A percentile compares a stretch with the other conserved stretches of the same genome.
Conservation (phyloP, 495 filamentous ascomycete species). For the Neurospora sp. region DNA sequence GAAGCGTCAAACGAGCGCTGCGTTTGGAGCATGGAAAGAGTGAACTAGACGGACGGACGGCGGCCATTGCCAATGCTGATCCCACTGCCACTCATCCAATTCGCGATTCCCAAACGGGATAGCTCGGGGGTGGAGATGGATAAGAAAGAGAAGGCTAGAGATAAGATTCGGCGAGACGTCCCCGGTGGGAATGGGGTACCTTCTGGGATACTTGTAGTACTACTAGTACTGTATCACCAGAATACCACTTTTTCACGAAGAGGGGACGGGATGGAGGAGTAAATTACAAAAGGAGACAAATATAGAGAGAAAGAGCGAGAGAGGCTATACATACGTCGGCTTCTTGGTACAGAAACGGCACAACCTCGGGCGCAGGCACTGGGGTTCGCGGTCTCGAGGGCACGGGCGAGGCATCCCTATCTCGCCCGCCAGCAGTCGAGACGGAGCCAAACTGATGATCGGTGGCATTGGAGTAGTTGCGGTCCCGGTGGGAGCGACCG, state of each 20-base stretch:
- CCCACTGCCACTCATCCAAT: not conserved
- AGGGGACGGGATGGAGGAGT: not conserved
- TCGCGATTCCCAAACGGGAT: not conserved
- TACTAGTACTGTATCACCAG: not conserved
- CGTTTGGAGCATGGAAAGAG: not conserved
- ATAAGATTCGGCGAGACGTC: not conserved
- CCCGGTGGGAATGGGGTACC: not conserved
- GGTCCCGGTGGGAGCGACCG: constrained; percentile 48
- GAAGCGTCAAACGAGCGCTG: not conserved
- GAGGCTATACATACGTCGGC: constrained; percentile 49
- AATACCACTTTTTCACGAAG: not conserved
- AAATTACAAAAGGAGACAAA: constrained; percentile 1
- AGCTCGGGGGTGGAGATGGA: not conserved
- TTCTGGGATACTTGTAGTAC: not conserved
- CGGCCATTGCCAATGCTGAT: not conserved
- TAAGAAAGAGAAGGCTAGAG: not conserved
- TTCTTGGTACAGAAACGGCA: constrained; percentile 92
- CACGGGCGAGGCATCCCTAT: constrained; percentile 54
- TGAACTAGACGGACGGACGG: not conserved
- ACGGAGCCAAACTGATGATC: constrained; percentile 21
- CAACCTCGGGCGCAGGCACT: constrained; percentile 85
- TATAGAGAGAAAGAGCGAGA: constrained; percentile 2
- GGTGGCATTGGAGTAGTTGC: constrained; percentile 67
- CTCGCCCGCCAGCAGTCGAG: constrained; percentile 9
- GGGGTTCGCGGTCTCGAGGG: constrained; percentile 68